phyloP scores from a whole-genome alignment of 2,329 filamentous ascomycete genomes.

The Apiospora hydei region DNA sequence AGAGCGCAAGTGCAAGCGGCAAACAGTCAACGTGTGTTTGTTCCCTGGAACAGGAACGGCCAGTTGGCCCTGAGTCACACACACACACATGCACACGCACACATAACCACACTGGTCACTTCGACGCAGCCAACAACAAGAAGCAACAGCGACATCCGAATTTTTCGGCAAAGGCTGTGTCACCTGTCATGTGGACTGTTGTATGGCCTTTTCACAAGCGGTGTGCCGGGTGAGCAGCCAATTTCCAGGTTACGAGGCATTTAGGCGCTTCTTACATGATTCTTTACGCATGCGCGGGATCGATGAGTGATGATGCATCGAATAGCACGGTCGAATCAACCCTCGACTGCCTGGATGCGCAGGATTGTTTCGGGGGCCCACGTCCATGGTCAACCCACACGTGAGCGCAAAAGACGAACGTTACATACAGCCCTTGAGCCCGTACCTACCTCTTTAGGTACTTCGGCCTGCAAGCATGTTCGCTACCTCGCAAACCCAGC shows the following conservation, averaged over 20 bases:
- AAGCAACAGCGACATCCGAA: conserved; percentile 1
- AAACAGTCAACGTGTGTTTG: not conserved
- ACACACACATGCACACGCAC: not conserved
- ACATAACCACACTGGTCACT: not conserved
- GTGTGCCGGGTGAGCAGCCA: conserved; percentile 2
- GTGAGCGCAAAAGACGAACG: not conserved
- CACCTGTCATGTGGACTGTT: not conserved
- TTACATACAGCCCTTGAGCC: not conserved
- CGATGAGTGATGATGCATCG: not conserved
- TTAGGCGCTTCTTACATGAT: not conserved
- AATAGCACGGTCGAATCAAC: conserved; percentile 1
- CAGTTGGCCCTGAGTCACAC: not conserved
- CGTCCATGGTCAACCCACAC: not conserved
- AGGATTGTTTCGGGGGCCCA: not conserved
- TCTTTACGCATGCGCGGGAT: not conserved
- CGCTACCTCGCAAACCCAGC: not conserved
- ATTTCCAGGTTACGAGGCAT: conserved; percentile 6
- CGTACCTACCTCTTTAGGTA: not conserved
- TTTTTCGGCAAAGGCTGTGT: conserved; percentile 1
- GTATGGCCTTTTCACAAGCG: not conserved
- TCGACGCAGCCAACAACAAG: not conserved
- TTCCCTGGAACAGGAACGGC: not conserved
- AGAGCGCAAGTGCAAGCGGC: not conserved
- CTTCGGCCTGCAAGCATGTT: not conserved
- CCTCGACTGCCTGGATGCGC: not conserved